Percentiles rank a stretch among this genome's conserved stretches.
phyloP scores from a whole-genome alignment of 805 yeast species.

The Starmera amethionina region DNA sequence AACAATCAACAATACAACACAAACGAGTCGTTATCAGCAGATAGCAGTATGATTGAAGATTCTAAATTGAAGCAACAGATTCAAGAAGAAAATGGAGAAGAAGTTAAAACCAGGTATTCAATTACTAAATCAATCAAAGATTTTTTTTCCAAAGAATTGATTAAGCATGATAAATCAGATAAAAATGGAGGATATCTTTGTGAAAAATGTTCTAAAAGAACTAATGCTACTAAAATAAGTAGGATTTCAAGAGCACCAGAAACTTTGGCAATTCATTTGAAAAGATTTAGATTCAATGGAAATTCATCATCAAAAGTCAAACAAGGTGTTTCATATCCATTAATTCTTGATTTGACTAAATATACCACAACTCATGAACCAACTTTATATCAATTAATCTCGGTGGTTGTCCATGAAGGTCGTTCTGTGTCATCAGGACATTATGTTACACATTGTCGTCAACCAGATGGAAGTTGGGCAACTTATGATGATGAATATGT shows the following conservation, averaged over 20 bases:
- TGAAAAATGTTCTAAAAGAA: constrained; percentile 70
- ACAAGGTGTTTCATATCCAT: constrained; percentile 75
- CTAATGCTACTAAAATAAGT: constrained; percentile 69
- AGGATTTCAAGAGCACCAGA: constrained; percentile 81
- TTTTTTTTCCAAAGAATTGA: constrained; percentile 74
- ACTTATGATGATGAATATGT: constrained; percentile 91
- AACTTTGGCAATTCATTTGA: constrained; percentile 75
- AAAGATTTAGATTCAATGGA: constrained; percentile 84
- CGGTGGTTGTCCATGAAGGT: constrained; percentile 92
- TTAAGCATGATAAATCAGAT: constrained; percentile 57
- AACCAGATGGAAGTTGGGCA: constrained; percentile 89
- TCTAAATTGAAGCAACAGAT: neutral
- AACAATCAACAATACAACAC: neutral
- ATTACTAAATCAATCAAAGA: constrained; percentile 69
- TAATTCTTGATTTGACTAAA: constrained; percentile 60
- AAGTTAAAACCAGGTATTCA: constrained; percentile 36
- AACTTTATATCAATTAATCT: constrained; percentile 57
- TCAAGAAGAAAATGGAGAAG: constrained; percentile 6
- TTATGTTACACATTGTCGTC: constrained; percentile 82
- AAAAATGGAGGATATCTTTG: constrained; percentile 83
- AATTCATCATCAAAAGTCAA: constrained; percentile 75
- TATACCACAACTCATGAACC: constrained; percentile 41
- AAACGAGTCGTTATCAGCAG: neutral
- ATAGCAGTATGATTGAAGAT: neutral
- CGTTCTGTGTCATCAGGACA: constrained; percentile 89